A percentile compares a stretch with the other conserved stretches of the same genome.
phyloP scores from a whole-genome alignment of 768 basidiomycete genomes.

The Macrolepiota albuminosa region DNA sequence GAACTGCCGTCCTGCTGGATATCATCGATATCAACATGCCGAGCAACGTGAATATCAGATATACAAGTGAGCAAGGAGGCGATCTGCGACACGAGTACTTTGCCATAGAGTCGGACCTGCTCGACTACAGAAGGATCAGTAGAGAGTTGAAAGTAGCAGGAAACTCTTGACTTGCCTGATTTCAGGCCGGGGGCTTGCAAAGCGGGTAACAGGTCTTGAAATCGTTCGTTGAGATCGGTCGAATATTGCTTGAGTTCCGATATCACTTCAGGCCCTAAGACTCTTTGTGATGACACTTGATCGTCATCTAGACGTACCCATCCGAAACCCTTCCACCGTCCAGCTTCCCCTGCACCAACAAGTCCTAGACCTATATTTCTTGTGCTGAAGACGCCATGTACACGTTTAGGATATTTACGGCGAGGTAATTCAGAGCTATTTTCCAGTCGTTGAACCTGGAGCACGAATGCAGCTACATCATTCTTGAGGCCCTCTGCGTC shows the following conservation, averaged over 20 bases:
- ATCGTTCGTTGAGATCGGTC: slow-evolving; percentile 45
- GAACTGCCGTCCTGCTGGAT: slow-evolving; percentile 46
- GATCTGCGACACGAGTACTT: slow-evolving; percentile 50
- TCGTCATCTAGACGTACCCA: slow-evolving; percentile 59
- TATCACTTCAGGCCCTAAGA: slow-evolving; percentile 48
- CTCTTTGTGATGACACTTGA: slow-evolving; percentile 39
- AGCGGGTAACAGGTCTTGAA: slow-evolving; percentile 34
- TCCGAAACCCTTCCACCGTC: slow-evolving; percentile 81
- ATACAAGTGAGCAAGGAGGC: slow-evolving; percentile 54
- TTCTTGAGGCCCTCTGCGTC: slow-evolving; percentile 75
- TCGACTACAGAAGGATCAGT: slow-evolving; percentile 25
- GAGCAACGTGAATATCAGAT: slow-evolving; percentile 72
- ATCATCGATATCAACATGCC: slow-evolving; percentile 80
- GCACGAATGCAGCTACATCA: slow-evolving; percentile 62
- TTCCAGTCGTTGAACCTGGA: slow-evolving; percentile 62
- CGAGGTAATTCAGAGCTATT: slow-evolving; percentile 24
- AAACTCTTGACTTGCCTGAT: slow-evolving; percentile 29
- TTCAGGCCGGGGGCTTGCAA: slow-evolving; percentile 27
- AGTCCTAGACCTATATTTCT: slow-evolving; percentile 68
- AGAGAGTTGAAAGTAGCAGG: not conserved
- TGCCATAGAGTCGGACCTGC: slow-evolving; percentile 38
- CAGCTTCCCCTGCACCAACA: slow-evolving; percentile 76
- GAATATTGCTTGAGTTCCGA: slow-evolving; percentile 47
- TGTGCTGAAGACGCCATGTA: slow-evolving; percentile 58
- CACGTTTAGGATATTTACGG: slow-evolving; percentile 41